Base-by-base conservation (phyloP, 306 rosid species). In the Cicer arietinum region DNA sequence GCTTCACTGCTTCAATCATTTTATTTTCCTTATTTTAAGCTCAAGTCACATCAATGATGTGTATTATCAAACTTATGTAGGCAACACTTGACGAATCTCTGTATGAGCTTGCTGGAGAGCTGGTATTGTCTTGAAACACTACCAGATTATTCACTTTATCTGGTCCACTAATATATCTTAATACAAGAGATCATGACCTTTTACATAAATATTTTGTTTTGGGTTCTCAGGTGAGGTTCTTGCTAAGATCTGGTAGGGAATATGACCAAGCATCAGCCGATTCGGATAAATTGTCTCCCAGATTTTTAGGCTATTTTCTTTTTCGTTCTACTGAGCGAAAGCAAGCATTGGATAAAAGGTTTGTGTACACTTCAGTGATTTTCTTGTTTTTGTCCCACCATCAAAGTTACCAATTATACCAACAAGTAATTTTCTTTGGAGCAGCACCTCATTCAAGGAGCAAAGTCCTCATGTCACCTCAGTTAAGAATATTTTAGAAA, bases 101-200 rank as follows among this genome's bases (percentile, higher is more conserved):
- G 78, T 94, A 94, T 69, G 98, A 94, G 84, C 98, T 94, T 63
- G 98, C 98, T 70, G 97, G 98, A 74, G 98, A 94, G 80, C 95
- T 94, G 97, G 98, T 90, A 86, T 22, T 50, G 18, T 7, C 84
- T 48, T 69, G 53, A 63, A 56, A 68, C 63, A 1, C 59, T 56
- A 52, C 73, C 37, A 17, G 35, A 41, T 80, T 52, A 44, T 60
- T 57, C 61, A 25, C 53, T 79, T 62, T 66, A 67, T 52, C 51
- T 61, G 64, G 77, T 77, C 78, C 51, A 73, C 44, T 37, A 64
- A 53, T 79, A 58, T 66, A 44, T 76, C 67, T 72, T 22, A 59
- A 59, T 40, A 40, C 64, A 71, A 59, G 73, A 66, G 73, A 68
- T 75, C 58, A 14, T 68, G 56, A 37, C 43, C 69, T 65, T 43